A percentile compares a stretch with the other conserved stretches of the same genome.
Evolutionary conservation across 192 early-diverging fungal genomes (phyloP).

Genomic region (Coemansia sp.): DNA sequence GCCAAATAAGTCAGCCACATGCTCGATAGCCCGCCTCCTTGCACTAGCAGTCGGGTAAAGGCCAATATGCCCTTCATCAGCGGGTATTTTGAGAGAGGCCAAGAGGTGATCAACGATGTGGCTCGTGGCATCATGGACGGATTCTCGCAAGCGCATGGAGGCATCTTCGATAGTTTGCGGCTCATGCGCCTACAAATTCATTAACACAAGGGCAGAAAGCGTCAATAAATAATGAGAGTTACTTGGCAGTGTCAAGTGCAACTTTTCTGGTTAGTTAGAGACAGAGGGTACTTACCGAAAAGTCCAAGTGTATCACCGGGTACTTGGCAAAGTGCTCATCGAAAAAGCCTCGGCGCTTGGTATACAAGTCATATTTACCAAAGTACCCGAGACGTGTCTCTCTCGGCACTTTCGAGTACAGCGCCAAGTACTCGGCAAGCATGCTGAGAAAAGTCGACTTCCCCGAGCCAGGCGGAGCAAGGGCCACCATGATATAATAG

Average conservation of each 20-base stretch:
- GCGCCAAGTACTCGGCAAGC: neutral
- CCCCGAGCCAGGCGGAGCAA: neutral
- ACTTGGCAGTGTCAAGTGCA: too few relatives aligned
- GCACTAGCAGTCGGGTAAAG: too few relatives aligned
- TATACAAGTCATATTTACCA: neutral
- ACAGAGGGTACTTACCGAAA: neutral
- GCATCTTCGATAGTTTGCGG: neutral
- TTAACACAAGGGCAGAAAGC: neutral
- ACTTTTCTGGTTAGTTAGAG: neutral
- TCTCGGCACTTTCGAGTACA: neutral
- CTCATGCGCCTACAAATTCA: neutral
- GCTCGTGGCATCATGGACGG: neutral
- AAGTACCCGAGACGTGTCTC: neutral
- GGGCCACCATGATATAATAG: neutral
- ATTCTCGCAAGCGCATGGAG: neutral
- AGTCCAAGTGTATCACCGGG: neutral
- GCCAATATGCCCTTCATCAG: neutral
- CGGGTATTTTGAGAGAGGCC: neutral
- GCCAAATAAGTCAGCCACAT: too few relatives aligned
- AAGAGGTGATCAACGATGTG: neutral
- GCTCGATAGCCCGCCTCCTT: too few relatives aligned
- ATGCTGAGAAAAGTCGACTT: neutral
- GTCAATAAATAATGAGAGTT: neutral
- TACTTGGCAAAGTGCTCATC: neutral
- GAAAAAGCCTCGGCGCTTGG: neutral